Evolutionary conservation across 1,284 basidiomycete genomes (phyloP), one percentile per base, ranked within the genome.

Genomic region (Puccinia novopanici): DNA sequence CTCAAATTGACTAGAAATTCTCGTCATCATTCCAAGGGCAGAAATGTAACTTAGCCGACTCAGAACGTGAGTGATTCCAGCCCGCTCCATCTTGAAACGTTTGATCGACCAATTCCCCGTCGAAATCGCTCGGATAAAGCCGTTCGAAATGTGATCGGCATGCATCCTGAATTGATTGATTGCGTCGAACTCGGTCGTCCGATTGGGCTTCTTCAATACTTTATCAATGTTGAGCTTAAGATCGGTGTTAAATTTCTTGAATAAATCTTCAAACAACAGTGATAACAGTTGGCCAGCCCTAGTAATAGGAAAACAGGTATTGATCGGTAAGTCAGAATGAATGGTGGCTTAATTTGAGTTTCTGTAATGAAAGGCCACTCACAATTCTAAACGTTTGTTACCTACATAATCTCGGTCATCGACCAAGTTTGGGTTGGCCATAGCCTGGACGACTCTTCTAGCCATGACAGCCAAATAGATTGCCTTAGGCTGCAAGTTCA

Each of bases 71-170:
- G 97, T 99, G 74, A 99, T 95, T 79, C 97, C 97, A 0, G 97
- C 97, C 59, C 98, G 91, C 86, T 99, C 97, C 94, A 99, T 99
- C 88, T 97, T 98, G 90, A 99, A 99, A 82, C 97, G 93, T 87
- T 99, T 99, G 79, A 99, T 88, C 34, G 93, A 95, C 97, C 97
- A 99, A 85, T 99, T 99, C 9, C 97, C 97, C 0, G 97, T 99
- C 13, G 96, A 98, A 83, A 99, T 99, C 34, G 98, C 96, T 75
- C 97, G 93, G 48, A 95, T 92, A 84, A 99, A 98, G 42, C 97
- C 98, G 8, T 93, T 89, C 10, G 96, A 98, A 85, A 99, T 94
- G 83, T 94, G 92, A 84, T 99, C 95, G 74, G 87, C 87, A 81
- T 87, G 87, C 87, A 96, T 94, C 84, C 92, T 91, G 90, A 97